Evolutionary conservation across 208 protist species (phyloP).

Genomic region (Leishmania mexicana): DNA sequence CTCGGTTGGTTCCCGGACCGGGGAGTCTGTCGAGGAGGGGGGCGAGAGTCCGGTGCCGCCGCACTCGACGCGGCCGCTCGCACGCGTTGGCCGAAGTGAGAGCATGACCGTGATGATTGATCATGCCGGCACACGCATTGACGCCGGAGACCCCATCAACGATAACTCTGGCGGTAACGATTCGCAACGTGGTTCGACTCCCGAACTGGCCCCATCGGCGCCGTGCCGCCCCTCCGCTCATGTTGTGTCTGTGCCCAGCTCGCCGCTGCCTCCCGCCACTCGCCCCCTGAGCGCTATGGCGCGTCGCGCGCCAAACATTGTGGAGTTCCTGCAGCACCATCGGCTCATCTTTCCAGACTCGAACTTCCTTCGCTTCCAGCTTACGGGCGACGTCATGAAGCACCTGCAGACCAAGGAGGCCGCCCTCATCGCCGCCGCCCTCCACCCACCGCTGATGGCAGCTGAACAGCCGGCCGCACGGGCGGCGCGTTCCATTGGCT

Average conservation of each 20-base stretch:
- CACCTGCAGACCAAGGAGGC: constrained; percentile 26
- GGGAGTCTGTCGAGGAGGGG: constrained; percentile 9
- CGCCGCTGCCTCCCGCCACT: background rate
- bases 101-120: too few species aligned
- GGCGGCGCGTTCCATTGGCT: constrained; percentile 2
- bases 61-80: constrained; percentile 8
- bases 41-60: constrained; percentile 15
- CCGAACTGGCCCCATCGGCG: background rate
- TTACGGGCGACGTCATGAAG: constrained; percentile 39
- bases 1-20: background rate
- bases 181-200: background rate
- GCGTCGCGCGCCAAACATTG: constrained; percentile 25
- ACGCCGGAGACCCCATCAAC: background rate
- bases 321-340: constrained; percentile 52
- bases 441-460: background rate
- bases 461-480: constrained; percentile 5
- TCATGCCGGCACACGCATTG: background rate
- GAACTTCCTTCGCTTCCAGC: constrained; percentile 64
- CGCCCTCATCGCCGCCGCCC: constrained; percentile 18
- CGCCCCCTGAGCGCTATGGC: constrained; percentile 20
- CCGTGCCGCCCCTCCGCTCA: background rate
- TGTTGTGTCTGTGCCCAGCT: background rate
- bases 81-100: background rate
- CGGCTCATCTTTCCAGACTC: constrained; percentile 54
- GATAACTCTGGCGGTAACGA: background rate